Evolutionary conservation across 129 eudicot species (phyloP), one percentile per base, ranked within the genome.

Genomic region (Heracleum sosnowskyi): DNA sequence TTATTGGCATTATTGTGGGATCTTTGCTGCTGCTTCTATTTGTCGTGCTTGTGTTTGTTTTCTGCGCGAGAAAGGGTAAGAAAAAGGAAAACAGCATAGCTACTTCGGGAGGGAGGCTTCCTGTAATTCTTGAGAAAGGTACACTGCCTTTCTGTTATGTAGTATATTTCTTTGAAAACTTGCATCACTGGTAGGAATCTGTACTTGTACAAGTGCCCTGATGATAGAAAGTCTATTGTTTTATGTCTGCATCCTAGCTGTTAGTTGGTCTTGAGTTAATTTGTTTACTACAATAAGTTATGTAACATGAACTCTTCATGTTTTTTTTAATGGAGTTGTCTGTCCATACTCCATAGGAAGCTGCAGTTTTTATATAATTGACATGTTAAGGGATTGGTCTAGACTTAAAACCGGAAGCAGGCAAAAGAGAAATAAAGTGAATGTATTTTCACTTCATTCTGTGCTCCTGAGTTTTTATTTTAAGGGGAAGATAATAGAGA

Each of bases 1-100:
- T 95, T 66, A 46, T 90, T 35, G 99, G 99, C 83, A 87, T 95
- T 78, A 85, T 83, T 84, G 73, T 89, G 36, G 96, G 96, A 24
- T 86, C 90, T 81, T 86, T 83, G 26, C 71, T 88, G 76, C 69
- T 87, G 63, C 79, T 81, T 81, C 69, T 87, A n/a, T 31, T 95
- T 77, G 79, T 77, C 36, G 73, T 89, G 40, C 85, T 95, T 80
- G 86, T 82, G 55, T 86, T 90, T 79, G 79, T 92, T 45, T 86
- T 90, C 71, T 95, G 91, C 86, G 57, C 79, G 62, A 64, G 85
- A 4, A 91, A 83, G 86, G 83, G 88, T 28, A 90, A 86, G 79
- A 81, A 75, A 82, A 90, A 90, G 73, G 85, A 85, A 80, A 77
- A 66, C 29, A 82, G 42, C 79, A 69, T 84, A 55, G 85, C 88